Evolutionary conservation across 2,329 filamentous ascomycete genomes (phyloP).

Genomic region (Bipolaris sorokiniana): DNA sequence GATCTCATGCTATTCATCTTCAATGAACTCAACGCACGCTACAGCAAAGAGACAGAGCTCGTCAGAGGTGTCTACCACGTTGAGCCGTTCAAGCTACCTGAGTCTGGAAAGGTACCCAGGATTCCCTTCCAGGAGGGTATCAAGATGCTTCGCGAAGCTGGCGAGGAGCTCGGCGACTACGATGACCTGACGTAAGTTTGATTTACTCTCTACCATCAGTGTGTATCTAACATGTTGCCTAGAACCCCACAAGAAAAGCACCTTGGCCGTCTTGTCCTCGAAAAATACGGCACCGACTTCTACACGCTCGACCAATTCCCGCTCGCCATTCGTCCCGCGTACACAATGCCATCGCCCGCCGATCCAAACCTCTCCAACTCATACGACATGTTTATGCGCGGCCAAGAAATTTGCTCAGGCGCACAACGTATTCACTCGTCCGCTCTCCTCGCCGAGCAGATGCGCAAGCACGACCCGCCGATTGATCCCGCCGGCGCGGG

Average conservation of each 20-base stretch:
- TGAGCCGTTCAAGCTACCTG: slow-evolving; percentile 76
- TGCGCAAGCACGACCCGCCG: slow-evolving; percentile 62
- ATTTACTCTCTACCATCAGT: background rate
- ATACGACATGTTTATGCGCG: slow-evolving; percentile 75
- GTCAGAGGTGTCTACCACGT: slow-evolving; percentile 76
- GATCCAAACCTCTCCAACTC: slow-evolving; percentile 62
- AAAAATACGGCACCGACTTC: slow-evolving; percentile 94
- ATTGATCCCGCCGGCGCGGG: slow-evolving; percentile 65
- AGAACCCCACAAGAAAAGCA: slow-evolving; percentile 82
- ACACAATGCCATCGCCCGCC: slow-evolving; percentile 73
- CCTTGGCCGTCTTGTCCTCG: slow-evolving; percentile 82
- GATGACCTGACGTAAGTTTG: slow-evolving; percentile 69
- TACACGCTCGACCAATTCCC: slow-evolving; percentile 98
- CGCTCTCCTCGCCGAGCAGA: slow-evolving; percentile 63
- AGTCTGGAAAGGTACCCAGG: slow-evolving; percentile 74
- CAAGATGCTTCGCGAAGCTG: slow-evolving; percentile 76
- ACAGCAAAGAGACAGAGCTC: slow-evolving; percentile 73
- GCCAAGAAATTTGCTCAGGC: slow-evolving; percentile 71
- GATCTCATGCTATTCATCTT: slow-evolving; percentile 80
- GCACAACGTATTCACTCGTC: slow-evolving; percentile 70
- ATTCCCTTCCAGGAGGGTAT: slow-evolving; percentile 81
- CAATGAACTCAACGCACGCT: slow-evolving; percentile 71
- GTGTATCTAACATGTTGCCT: slow-evolving; percentile 1
- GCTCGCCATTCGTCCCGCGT: slow-evolving; percentile 85
- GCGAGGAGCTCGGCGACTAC: slow-evolving; percentile 75